Conservation (phyloP, 129 eudicot genomes). For the Lonicera japonica region DNA sequence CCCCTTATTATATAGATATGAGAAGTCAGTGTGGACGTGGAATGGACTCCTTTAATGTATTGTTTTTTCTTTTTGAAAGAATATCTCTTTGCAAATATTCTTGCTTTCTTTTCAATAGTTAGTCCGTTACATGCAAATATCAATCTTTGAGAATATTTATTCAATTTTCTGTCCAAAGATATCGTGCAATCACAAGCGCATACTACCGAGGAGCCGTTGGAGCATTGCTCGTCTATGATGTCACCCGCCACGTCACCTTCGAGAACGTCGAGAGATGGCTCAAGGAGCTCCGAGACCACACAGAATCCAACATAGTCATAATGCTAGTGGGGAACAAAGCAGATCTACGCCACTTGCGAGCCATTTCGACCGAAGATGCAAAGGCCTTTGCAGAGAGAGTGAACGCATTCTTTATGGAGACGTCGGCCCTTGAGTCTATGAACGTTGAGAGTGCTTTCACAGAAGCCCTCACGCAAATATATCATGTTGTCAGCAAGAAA, state of each 20-base stretch:
- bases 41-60: too few species aligned
- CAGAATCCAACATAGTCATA: conserved; percentile 67
- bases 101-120: neutral
- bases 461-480: conserved; percentile 61
- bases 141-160: neutral
- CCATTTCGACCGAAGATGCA: conserved; percentile 75
- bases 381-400: conserved; percentile 67
- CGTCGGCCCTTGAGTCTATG: conserved; percentile 72
- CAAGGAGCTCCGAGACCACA: conserved; percentile 72
- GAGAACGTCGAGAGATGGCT: conserved; percentile 79
- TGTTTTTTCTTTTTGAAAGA: too few species aligned
- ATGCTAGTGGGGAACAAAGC: conserved; percentile 81
- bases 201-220: conserved; percentile 83
- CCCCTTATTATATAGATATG: too few species aligned
- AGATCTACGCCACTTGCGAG: conserved; percentile 69
- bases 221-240: conserved; percentile 69
- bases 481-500: conserved; percentile 64
- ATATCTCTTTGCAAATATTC: neutral
- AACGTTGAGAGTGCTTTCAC: conserved; percentile 73
- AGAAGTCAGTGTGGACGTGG: too few species aligned
- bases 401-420: conserved; percentile 64
- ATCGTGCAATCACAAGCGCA: conserved; percentile 82
- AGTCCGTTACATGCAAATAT: neutral
- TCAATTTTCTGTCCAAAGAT: conserved; percentile 24
- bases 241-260: conserved; percentile 66